Evolutionary conservation across 164 flowering plant species (phyloP), one percentile per base, ranked within the genome.

Genomic region (Stephania yunnanensis): DNA sequence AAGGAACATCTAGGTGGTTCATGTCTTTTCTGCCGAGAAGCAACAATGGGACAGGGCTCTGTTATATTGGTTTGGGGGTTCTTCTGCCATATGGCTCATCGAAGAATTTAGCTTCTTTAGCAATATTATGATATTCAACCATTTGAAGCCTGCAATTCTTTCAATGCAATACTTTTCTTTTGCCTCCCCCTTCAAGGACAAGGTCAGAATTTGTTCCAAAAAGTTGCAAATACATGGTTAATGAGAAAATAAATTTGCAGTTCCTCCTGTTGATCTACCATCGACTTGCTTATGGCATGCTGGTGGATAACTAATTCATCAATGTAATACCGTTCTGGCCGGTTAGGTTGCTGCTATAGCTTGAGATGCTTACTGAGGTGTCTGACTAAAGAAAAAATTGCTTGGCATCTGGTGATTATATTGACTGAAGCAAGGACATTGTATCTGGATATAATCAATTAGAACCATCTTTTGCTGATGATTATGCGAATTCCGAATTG

Each of bases 151-250:
- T 1, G 30, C 42, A 30, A 7, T 30, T 42, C n/a, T n/a, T 36
- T 73, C 71, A 42, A 45, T 63, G 42, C 11, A 64, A 73, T 50
- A 50, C 15, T 15, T 10, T 50, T 50, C 9, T 50, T 2, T 3
- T 15, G 15, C 17, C 42, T 25, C 25, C 17, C 30, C 15, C 44
- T 25, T 25, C 30, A 67, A 67, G 13, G 25, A 20, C 13, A 67
- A 15, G 12, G 12, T 67, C 30, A 36, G 5, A 67, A 12, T 67
- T 2, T 25, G 15, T 67, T 8, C 6, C 5, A 20, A 13, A 29
- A 67, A 22, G 22, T 67, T 25, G 30, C 69, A 46, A 6, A 65
- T 67, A 44, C n/a, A 69, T 69, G 71, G 71, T 69, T 69, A 36
- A 50, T 50, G 55, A 50, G 55, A 15, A 50, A 50, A 50, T 50